Conservation (phyloP, 1,284 basidiomycete genomes). For the Ustilago lituana region DNA sequence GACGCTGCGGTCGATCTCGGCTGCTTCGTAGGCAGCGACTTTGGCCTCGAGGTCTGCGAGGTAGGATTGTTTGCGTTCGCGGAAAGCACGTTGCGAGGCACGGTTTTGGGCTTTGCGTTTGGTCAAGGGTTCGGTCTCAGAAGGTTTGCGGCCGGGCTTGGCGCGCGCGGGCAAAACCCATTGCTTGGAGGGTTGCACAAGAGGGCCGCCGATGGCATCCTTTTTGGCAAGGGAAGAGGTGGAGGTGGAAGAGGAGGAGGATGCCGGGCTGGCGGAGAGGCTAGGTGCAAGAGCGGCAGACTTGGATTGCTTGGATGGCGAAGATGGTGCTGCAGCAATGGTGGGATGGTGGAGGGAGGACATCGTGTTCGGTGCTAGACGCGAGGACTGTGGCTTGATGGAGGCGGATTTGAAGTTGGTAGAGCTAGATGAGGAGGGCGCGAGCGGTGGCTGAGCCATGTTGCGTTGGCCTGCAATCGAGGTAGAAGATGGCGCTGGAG, state of each 20-base stretch:
- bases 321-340: not conserved
- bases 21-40: conserved; percentile 60
- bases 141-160: conserved; percentile 66
- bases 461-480: conserved; percentile 21
- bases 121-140: conserved; percentile 60
- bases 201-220: conserved; percentile 16
- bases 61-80: conserved; percentile 60
- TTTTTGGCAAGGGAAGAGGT: conserved; percentile 14
- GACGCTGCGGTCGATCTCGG: conserved; percentile 57
- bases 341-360: conserved; percentile 2
- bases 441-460: conserved; percentile 13
- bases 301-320: conserved; percentile 6
- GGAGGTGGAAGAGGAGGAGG: conserved; percentile 2
- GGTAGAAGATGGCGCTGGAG: conserved; percentile 11
- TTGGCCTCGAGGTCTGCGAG: conserved; percentile 58
- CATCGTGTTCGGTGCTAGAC: conserved; percentile 5
- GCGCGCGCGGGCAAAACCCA: conserved; percentile 65
- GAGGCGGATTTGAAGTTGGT: conserved; percentile 8
- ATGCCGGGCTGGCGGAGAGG: conserved; percentile 1
- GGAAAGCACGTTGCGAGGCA: conserved; percentile 60
- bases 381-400: not conserved
- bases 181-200: conserved; percentile 60
- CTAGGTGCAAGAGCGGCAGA: conserved; percentile 1
- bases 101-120: conserved; percentile 66
- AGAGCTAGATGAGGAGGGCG: conserved; percentile 7